Percentiles rank a stretch among this genome's conserved stretches.
Conservation (phyloP, 176 grass and related monocot genomes). For the Paspalum vaginatum region DNA sequence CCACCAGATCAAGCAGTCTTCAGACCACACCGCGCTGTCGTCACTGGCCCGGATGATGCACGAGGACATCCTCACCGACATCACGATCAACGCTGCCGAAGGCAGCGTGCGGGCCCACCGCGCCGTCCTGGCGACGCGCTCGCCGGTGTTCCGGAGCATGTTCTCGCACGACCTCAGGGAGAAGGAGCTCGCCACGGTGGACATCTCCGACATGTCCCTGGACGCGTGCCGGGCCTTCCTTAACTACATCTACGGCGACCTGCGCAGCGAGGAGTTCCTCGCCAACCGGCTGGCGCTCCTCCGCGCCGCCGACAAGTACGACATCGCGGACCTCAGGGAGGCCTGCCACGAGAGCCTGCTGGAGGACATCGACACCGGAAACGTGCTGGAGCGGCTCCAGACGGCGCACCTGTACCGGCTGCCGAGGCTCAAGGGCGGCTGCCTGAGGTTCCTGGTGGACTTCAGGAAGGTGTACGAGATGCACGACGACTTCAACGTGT, state of each 20-base stretch:
- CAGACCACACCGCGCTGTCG: slow-evolving; percentile 55
- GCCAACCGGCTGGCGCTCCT: slow-evolving; percentile 72
- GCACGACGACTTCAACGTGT: slow-evolving; percentile 64
- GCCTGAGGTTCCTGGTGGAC: slow-evolving; percentile 82
- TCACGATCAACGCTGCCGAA: slow-evolving; percentile 76
- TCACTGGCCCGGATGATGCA: slow-evolving; percentile 66
- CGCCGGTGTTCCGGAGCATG: slow-evolving; percentile 89
- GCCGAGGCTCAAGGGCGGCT: slow-evolving; percentile 69
- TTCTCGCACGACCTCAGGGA: slow-evolving; percentile 92
- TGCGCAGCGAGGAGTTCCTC: slow-evolving; percentile 71
- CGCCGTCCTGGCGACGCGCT: slow-evolving; percentile 67
- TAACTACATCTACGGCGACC: slow-evolving; percentile 80
- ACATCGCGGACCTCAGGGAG: slow-evolving; percentile 81
- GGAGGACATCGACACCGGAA: slow-evolving; percentile 72
- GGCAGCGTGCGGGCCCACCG: slow-evolving; percentile 84
- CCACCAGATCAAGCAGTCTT: slow-evolving; percentile 54
- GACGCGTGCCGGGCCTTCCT: slow-evolving; percentile 81
- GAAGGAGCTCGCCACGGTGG: slow-evolving; percentile 75
- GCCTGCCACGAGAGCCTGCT: slow-evolving; percentile 85
- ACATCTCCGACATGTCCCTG: slow-evolving; percentile 91
- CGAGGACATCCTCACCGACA: slow-evolving; percentile 80
- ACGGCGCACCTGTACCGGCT: slow-evolving; percentile 62
- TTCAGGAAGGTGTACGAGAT: slow-evolving; percentile 98
- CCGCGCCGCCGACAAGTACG: slow-evolving; percentile 87
- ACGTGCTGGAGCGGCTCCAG: slow-evolving; percentile 88